Conservation (phyloP, 2,329 filamentous ascomycete genomes). For the Ophiostoma fasciatum region DNA sequence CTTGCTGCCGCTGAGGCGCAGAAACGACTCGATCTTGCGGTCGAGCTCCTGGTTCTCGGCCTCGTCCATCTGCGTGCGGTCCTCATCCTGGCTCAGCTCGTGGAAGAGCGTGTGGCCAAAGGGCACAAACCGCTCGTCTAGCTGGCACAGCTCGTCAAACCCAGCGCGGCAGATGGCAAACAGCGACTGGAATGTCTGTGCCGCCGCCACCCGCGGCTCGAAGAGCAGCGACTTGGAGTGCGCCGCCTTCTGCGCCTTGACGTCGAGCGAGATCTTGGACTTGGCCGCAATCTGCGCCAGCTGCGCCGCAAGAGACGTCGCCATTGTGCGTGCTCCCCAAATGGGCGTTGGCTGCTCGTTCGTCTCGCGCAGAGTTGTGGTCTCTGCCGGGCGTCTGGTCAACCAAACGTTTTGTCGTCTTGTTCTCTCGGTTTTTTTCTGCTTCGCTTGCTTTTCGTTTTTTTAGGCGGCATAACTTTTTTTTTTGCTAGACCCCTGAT, state of each 20-base stretch:
- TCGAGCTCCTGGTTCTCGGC: constrained; percentile 74
- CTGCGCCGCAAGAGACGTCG: constrained; percentile 73
- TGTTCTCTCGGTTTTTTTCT: too few species aligned
- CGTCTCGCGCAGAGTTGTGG: too few species aligned
- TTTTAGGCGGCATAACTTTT: constrained; percentile 1
- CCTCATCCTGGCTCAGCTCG: constrained; percentile 80
- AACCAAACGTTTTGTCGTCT: too few species aligned
- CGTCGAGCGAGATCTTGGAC: constrained; percentile 78
- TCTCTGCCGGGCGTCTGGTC: too few species aligned
- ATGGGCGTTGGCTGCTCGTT: too few species aligned
- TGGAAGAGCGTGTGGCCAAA: constrained; percentile 78
- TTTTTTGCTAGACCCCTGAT: constrained; percentile 4
- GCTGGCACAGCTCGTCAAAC: constrained; percentile 76
- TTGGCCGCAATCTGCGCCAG: constrained; percentile 82
- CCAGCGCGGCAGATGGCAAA: constrained; percentile 79
- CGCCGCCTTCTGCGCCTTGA: constrained; percentile 81
- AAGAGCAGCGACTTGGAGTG: constrained; percentile 95
- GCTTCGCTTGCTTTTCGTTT: constrained; percentile 5
- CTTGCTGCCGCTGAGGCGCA: constrained; percentile 62
- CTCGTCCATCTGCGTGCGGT: constrained; percentile 69
- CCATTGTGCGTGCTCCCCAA: constrained; percentile 13
- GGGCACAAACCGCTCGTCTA: constrained; percentile 63
- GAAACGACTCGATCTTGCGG: constrained; percentile 61
- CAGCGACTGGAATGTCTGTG: constrained; percentile 80
- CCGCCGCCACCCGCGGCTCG: constrained; percentile 67